Conservation (phyloP, 805 yeast genomes). For the Kregervanrija delftensis region DNA sequence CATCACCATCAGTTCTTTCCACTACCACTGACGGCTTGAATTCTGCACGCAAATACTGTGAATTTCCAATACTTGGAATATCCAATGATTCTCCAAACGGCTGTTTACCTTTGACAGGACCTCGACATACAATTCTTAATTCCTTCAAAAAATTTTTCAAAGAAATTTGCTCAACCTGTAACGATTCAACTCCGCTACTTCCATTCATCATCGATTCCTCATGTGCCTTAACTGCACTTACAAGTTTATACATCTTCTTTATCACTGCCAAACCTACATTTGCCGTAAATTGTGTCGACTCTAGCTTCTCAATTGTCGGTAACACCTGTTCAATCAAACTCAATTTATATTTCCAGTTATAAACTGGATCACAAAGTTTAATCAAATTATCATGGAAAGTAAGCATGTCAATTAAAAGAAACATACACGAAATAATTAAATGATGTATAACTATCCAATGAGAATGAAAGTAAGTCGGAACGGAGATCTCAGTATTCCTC, state of each 20-base stretch:
- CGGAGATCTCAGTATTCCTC: background rate
- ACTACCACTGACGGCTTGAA: no score
- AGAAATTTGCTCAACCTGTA: background rate
- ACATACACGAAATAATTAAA: conserved; percentile 1
- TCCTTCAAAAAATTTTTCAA: background rate
- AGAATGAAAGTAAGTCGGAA: conserved; percentile 1
- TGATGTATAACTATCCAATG: conserved; percentile 9
- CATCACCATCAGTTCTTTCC: no score
- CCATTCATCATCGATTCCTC: background rate
- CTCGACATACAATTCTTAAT: background rate
- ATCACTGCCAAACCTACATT: conserved; percentile 7
- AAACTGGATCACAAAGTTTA: no score
- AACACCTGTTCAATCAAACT: background rate
- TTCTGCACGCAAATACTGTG: no score
- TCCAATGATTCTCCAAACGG: no score
- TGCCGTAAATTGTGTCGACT: conserved; percentile 4
- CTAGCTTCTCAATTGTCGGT: background rate
- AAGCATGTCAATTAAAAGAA: conserved; percentile 7
- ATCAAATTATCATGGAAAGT: background rate
- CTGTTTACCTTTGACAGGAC: no score
- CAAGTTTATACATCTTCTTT: conserved; percentile 3
- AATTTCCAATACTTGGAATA: no score
- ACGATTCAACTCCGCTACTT: background rate
- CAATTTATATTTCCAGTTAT: no score
- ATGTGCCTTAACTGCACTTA: background rate